Percentiles rank a stretch among this genome's conserved stretches.
These are phyloP conservation scores for Tillandsia fasciculata DNA, from an alignment of 176 grass and related monocot genomes.

Conservation along the genomic window DNA sequence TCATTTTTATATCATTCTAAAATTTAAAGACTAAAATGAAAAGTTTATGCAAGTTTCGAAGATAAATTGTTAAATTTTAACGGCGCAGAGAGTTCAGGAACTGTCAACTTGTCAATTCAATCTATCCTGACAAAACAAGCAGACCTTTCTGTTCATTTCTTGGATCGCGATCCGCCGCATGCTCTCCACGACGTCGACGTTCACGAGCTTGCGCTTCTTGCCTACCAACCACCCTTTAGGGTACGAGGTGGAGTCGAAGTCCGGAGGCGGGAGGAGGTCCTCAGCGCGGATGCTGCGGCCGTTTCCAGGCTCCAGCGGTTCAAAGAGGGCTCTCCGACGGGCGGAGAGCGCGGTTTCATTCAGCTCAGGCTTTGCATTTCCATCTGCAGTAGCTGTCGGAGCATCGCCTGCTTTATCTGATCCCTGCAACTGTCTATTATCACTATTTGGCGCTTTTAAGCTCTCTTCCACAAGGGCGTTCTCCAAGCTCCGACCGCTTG, in stretches of 20 bases:
- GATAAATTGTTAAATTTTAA: too few relatives aligned
- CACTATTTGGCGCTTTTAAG: slow-evolving; percentile 9
- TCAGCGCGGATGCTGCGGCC: slow-evolving; percentile 27
- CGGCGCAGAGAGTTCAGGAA: too few relatives aligned
- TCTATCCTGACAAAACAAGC: neutral
- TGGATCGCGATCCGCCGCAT: slow-evolving; percentile 87
- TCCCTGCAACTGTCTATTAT: neutral
- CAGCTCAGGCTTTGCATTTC: slow-evolving; percentile 18
- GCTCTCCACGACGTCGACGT: slow-evolving; percentile 98
- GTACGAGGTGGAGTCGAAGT: slow-evolving; percentile 71
- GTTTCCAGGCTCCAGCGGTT: slow-evolving; percentile 57
- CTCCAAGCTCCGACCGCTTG: slow-evolving; percentile 50
- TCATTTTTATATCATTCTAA: too few relatives aligned
- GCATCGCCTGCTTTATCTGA: slow-evolving; percentile 18
- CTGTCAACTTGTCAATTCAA: too few relatives aligned
- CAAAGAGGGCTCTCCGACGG: slow-evolving; percentile 75
- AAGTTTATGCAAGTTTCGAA: too few relatives aligned
- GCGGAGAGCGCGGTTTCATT: slow-evolving; percentile 48
- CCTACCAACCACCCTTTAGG: slow-evolving; percentile 90
- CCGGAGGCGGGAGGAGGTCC: slow-evolving; percentile 80
- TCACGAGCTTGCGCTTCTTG: slow-evolving; percentile 96
- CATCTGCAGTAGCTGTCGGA: slow-evolving; percentile 3
- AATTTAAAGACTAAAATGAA: too few relatives aligned
- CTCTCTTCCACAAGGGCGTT: slow-evolving; percentile 33
- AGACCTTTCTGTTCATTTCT: slow-evolving; percentile 99